Percentiles rank a stretch among this genome's conserved stretches.
Conservation (phyloP, 1,284 basidiomycete species). For the Puccinia brachypodii region DNA sequence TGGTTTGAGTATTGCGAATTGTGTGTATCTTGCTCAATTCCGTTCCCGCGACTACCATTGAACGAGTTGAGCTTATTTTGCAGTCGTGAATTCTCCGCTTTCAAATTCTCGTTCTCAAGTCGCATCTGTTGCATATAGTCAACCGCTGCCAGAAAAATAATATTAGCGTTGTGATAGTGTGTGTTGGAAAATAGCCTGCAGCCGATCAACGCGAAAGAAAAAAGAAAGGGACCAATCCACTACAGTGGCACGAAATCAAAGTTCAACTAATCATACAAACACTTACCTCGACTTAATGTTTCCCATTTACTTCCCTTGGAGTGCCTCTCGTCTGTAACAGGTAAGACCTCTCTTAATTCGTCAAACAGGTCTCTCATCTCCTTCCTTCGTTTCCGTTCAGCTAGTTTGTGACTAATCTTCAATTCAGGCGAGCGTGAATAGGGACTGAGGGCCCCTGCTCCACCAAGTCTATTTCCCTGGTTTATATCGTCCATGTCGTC, state of each 20-base stretch:
- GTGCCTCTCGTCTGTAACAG: constrained; percentile 69
- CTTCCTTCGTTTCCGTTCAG: constrained; percentile 87
- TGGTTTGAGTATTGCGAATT: not conserved
- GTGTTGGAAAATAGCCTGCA: not conserved
- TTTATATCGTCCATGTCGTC: not conserved
- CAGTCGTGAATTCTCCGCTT: constrained; percentile 30
- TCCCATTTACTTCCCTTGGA: constrained; percentile 98
- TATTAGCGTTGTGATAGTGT: not conserved
- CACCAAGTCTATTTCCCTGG: not conserved
- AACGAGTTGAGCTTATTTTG: not conserved
- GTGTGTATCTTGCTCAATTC: not conserved
- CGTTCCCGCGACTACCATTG: not conserved
- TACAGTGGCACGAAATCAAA: constrained; percentile 50
- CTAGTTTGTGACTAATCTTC: constrained; percentile 87
- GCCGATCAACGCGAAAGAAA: no score
- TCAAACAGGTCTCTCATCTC: constrained; percentile 98
- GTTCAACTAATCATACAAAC: no score
- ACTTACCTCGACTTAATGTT: constrained; percentile 81
- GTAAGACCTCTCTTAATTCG: constrained; percentile 83
- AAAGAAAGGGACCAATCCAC: not conserved
- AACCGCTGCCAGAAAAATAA: constrained; percentile 18
- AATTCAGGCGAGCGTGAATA: constrained; percentile 92
- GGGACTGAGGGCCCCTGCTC: constrained; percentile 62
- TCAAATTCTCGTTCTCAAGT: constrained; percentile 25
- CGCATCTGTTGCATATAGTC: constrained; percentile 36